These are phyloP conservation scores for Ogataea neopini DNA, from an alignment of 805 yeast genomes.

Conservation along the genomic window DNA sequence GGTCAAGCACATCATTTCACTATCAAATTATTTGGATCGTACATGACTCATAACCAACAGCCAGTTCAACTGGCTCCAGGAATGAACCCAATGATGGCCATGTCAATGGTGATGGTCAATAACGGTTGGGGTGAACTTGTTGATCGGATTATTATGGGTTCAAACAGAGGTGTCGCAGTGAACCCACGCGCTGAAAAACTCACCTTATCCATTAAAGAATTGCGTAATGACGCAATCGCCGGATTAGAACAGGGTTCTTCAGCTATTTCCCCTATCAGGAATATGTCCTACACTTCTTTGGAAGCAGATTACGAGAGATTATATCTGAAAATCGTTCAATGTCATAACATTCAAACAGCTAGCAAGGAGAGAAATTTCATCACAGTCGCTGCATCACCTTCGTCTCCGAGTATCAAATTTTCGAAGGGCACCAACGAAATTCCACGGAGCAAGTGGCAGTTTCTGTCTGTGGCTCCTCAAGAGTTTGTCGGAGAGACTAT, in stretches of 20 bases:
- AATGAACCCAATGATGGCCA: constrained; percentile 38
- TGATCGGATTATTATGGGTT: constrained; percentile 74
- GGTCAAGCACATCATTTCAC: constrained; percentile 72
- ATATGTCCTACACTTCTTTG: constrained; percentile 63
- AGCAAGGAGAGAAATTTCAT: constrained; percentile 41
- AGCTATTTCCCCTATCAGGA: constrained; percentile 62
- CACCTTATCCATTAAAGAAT: constrained; percentile 71
- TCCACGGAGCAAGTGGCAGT: constrained; percentile 58
- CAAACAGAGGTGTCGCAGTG: constrained; percentile 73
- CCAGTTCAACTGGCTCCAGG: constrained; percentile 30
- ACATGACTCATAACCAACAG: constrained; percentile 43
- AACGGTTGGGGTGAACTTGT: constrained; percentile 90
- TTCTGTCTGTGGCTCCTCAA: constrained; percentile 68
- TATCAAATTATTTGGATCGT: constrained; percentile 72
- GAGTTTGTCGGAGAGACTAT: constrained; percentile 75
- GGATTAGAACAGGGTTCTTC: constrained; percentile 26
- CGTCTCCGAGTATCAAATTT: constrained; percentile 53
- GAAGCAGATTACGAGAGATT: constrained; percentile 61
- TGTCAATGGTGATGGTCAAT: constrained; percentile 42
- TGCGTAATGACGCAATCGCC: constrained; percentile 45
- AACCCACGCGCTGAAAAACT: constrained; percentile 79
- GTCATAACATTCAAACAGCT: constrained; percentile 18
- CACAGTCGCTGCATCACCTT: constrained; percentile 55
- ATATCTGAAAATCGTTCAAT: constrained; percentile 58
- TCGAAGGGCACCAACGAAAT: constrained; percentile 69